Evolutionary conservation across 768 basidiomycete species (phyloP).

Genomic region (Lactarius psammicola): DNA sequence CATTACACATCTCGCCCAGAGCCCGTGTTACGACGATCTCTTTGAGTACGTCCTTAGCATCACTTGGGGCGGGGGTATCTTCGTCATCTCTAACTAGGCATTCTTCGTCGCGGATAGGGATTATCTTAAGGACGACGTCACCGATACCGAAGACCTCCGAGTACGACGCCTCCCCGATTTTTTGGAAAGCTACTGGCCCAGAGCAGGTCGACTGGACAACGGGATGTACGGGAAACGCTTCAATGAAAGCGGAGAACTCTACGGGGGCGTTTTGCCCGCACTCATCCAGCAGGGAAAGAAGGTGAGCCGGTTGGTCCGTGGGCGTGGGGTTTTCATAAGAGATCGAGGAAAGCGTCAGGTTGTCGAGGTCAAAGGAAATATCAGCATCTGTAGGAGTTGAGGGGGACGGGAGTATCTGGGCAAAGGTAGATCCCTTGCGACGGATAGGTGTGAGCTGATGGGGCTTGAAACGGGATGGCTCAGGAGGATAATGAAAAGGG

Average conservation of each 20-base stretch:
- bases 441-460: constrained; percentile 71
- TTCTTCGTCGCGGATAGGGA: constrained; percentile 66
- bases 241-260: constrained; percentile 82
- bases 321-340: constrained; percentile 28
- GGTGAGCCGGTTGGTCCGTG: constrained; percentile 47
- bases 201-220: constrained; percentile 45
- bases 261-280: constrained; percentile 67
- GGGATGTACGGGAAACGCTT: constrained; percentile 73
- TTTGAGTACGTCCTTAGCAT: constrained; percentile 73
- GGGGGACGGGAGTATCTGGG: constrained; percentile 49
- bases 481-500: constrained; percentile 6
- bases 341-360: constrained; percentile 38
- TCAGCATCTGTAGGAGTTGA: constrained; percentile 55
- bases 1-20: constrained; percentile 72
- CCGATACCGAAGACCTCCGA: constrained; percentile 94
- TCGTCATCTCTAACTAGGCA: constrained; percentile 31
- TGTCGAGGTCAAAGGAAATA: constrained; percentile 48
- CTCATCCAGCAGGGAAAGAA: constrained; percentile 64
- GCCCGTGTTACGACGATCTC: constrained; percentile 74
- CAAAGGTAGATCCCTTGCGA: constrained; percentile 38
- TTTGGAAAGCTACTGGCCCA: constrained; percentile 52
- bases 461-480: constrained; percentile 37
- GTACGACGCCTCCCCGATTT: constrained; percentile 95
- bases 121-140: constrained; percentile 86
- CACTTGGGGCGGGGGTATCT: constrained; percentile 67